These are phyloP conservation scores for Colletotrichum sp. DNA, from an alignment of 2,329 filamentous ascomycete genomes.

Conservation along the genomic window DNA sequence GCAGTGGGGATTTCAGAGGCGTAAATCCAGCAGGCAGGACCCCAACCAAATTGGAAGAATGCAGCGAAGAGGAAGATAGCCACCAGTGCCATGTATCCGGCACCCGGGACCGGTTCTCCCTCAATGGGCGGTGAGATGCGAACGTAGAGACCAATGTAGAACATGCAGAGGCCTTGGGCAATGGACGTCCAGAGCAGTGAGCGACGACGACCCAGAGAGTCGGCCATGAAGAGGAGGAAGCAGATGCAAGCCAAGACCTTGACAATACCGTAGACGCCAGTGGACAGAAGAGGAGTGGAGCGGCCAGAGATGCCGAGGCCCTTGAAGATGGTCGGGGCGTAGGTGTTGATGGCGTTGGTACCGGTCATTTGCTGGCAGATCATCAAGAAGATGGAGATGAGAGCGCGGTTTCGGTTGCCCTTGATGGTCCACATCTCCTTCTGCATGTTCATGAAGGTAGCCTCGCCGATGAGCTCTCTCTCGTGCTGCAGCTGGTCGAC, in stretches of 20 bases:
- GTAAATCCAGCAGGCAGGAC: slow-evolving; percentile 64
- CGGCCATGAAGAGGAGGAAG: slow-evolving; percentile 66
- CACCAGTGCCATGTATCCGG: slow-evolving; percentile 69
- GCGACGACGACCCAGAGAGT: slow-evolving; percentile 63
- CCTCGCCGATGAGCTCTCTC: slow-evolving; percentile 51
- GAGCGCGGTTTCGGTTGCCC: slow-evolving; percentile 62
- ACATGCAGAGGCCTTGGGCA: slow-evolving; percentile 65
- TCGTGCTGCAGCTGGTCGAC: slow-evolving; percentile 61
- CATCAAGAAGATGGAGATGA: slow-evolving; percentile 61
- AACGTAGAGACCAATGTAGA: slow-evolving; percentile 71
- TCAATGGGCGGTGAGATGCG: slow-evolving; percentile 58
- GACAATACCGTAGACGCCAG: slow-evolving; percentile 67
- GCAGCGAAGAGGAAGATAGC: slow-evolving; percentile 69
- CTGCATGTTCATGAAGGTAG: slow-evolving; percentile 56
- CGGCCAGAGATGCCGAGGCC: slow-evolving; percentile 47
- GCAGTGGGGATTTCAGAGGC: slow-evolving; percentile 66
- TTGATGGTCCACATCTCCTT: slow-evolving; percentile 64
- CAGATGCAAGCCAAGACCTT: slow-evolving; percentile 62
- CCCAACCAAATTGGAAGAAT: slow-evolving; percentile 49
- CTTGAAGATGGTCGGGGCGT: slow-evolving; percentile 37
- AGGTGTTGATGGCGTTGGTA: slow-evolving; percentile 41
- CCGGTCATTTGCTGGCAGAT: slow-evolving; percentile 72
- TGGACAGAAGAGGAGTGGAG: slow-evolving; percentile 61
- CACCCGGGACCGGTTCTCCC: slow-evolving; percentile 56
- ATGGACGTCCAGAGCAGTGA: slow-evolving; percentile 65